A percentile compares a stretch with the other conserved stretches of the same genome.
phyloP scores from a whole-genome alignment of 768 basidiomycete species.

The Podaxis carcinomalis region DNA sequence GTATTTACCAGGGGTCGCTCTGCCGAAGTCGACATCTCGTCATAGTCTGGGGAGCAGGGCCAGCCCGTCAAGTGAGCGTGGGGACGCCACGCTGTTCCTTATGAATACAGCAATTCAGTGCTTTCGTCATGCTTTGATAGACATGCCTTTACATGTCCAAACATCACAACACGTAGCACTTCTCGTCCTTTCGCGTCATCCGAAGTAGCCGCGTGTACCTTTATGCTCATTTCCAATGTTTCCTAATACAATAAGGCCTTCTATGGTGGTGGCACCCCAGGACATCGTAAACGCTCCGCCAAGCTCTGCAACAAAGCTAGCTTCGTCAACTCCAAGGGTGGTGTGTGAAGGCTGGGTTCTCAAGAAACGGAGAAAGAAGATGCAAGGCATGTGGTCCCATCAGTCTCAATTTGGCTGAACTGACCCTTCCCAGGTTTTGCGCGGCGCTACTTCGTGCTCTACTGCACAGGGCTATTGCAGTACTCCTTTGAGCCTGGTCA shows the following conservation, averaged over 20 bases:
- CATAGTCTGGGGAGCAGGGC: not conserved
- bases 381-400: constrained; percentile 58
- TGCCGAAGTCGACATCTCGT: constrained; percentile 2
- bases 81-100: not conserved
- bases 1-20: constrained; percentile 1
- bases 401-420: not conserved
- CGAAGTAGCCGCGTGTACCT: not conserved
- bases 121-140: not conserved
- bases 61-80: not conserved
- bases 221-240: not conserved
- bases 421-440: constrained; percentile 60
- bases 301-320: not conserved
- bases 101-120: not conserved
- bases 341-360: constrained; percentile 75
- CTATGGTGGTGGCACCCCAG: not conserved
- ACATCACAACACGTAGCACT: not conserved
- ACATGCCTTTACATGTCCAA: not conserved
- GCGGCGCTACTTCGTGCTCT: constrained; percentile 73
- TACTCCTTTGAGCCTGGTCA: constrained; percentile 74
- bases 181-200: not conserved
- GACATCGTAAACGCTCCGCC: not conserved
- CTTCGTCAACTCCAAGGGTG: constrained; percentile 15
- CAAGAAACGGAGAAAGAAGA: constrained; percentile 83
- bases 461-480: constrained; percentile 62
- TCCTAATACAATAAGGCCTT: not conserved